Conservation (phyloP, 768 basidiomycete genomes). For the Collybia sordida region DNA sequence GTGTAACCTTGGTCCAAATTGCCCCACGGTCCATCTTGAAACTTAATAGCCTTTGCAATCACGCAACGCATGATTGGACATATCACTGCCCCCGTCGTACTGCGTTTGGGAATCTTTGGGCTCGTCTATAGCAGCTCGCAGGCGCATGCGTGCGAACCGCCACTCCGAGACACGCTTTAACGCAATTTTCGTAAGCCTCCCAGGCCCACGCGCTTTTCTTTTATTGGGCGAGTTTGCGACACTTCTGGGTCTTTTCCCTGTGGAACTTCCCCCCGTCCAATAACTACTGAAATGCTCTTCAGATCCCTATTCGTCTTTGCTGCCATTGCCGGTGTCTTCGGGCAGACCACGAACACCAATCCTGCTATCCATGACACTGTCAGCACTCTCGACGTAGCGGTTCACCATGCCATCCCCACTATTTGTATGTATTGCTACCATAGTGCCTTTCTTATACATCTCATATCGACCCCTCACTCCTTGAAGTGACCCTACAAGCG, state of each 20-base stretch:
- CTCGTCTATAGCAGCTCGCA: neutral
- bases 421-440: conserved; percentile 21
- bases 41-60: conserved; percentile 11
- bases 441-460: neutral
- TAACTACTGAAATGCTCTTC: conserved; percentile 25
- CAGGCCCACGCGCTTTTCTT: too few species aligned
- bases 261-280: neutral
- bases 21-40: conserved; percentile 5
- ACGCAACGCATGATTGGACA: conserved; percentile 14
- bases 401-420: conserved; percentile 20
- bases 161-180: too few species aligned
- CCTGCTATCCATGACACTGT: conserved; percentile 23
- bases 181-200: too few species aligned
- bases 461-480: too few species aligned
- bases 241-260: neutral
- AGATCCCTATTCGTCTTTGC: conserved; percentile 27
- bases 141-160: too few species aligned
- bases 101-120: conserved; percentile 5
- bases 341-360: conserved; percentile 34
- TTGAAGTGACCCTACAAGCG: conserved; percentile 27
- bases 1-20: neutral
- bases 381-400: conserved; percentile 20
- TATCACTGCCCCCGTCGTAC: neutral
- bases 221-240: too few species aligned
- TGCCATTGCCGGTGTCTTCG: conserved; percentile 23